phyloP scores from a whole-genome alignment of 2,329 filamentous ascomycete genomes.

The Metarhizium brunneum region DNA sequence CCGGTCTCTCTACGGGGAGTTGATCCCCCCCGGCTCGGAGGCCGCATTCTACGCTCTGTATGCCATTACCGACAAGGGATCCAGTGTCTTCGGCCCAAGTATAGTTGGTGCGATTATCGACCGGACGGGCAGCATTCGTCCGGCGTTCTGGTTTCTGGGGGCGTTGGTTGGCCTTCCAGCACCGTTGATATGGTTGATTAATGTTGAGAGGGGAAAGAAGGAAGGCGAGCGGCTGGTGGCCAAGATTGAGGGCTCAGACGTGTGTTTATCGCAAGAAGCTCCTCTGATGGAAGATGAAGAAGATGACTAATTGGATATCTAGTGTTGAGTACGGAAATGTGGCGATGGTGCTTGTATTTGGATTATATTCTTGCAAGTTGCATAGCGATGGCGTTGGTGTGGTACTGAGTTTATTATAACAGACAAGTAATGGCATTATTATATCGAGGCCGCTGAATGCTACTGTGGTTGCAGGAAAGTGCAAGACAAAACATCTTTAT shows the following conservation, averaged over 20 bases:
- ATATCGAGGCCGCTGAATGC: neutral
- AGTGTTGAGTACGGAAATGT: too few relatives aligned
- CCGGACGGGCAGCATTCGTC: conserved; percentile 66
- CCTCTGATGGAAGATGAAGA: conserved; percentile 13
- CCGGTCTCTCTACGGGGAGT: conserved; percentile 80
- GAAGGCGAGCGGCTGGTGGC: conserved; percentile 59
- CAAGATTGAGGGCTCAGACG: conserved; percentile 44
- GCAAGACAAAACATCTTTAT: too few relatives aligned
- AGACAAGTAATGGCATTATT: neutral
- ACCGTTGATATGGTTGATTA: conserved; percentile 73
- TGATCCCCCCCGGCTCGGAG: conserved; percentile 90
- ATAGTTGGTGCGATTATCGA: conserved; percentile 93
- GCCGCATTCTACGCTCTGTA: conserved; percentile 95
- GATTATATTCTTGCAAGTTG: neutral
- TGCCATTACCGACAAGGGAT: conserved; percentile 95
- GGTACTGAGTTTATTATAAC: neutral
- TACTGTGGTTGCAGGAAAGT: too few relatives aligned
- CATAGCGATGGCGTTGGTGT: conserved; percentile 6
- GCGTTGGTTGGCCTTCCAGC: conserved; percentile 76
- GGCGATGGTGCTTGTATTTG: neutral
- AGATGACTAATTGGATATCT: conserved; percentile 2
- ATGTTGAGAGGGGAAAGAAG: conserved; percentile 68
- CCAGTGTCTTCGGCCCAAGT: conserved; percentile 84
- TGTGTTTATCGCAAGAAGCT: conserved; percentile 9
- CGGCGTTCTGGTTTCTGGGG: conserved; percentile 88